These are phyloP conservation scores for Brassica juncea DNA, from an alignment of 345 rosid species.

Conservation along the genomic window DNA sequence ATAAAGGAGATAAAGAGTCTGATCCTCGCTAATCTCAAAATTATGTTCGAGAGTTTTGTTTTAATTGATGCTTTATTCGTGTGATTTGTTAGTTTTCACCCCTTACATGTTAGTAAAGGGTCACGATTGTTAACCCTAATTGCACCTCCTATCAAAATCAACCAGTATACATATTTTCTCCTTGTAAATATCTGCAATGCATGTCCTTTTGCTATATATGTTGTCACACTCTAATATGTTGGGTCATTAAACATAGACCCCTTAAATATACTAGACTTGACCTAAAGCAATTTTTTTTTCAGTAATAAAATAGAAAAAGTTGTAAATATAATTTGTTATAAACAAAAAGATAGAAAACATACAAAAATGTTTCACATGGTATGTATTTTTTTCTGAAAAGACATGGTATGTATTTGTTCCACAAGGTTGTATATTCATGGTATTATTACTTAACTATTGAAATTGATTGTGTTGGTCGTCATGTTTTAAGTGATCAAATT, in stretches of 20 bases:
- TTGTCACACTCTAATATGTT: background rate
- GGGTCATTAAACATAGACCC: background rate
- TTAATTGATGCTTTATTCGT: background rate
- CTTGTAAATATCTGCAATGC: background rate
- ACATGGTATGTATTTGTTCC: background rate
- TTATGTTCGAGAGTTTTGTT: background rate
- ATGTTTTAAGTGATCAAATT: background rate
- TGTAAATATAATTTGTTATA: background rate
- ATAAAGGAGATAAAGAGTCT: background rate
- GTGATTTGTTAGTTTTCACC: background rate
- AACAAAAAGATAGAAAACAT: background rate
- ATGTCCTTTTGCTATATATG: background rate
- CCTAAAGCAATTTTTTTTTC: background rate
- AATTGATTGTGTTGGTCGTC: background rate
- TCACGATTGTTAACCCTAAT: background rate
- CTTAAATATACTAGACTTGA: background rate
- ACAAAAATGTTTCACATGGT: background rate
- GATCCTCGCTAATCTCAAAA: background rate
- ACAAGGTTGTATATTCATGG: background rate
- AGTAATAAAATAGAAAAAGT: background rate
- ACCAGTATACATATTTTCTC: background rate
- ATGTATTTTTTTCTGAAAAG: background rate
- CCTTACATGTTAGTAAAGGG: background rate
- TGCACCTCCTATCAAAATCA: background rate
- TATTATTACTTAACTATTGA: background rate